These are phyloP conservation scores for Mycena amicta DNA, from an alignment of 768 basidiomycete genomes.

Conservation along the genomic window DNA sequence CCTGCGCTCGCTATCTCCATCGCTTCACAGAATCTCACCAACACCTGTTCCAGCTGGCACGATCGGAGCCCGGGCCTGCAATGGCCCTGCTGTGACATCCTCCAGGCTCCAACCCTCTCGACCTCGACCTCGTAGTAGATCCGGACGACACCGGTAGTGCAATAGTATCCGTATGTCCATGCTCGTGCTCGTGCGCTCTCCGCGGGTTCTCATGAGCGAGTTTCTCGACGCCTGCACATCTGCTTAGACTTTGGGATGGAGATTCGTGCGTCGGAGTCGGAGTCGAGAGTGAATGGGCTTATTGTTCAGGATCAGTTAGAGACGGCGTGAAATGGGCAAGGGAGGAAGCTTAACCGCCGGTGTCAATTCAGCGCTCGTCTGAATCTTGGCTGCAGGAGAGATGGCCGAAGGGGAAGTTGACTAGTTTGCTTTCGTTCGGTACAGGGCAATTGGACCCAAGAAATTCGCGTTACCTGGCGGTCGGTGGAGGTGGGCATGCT, in stretches of 20 bases:
- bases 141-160: background rate
- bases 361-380: background rate
- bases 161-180: background rate
- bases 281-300: background rate
- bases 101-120: too few relatives aligned
- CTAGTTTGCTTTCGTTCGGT: background rate
- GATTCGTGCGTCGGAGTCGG: background rate
- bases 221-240: background rate
- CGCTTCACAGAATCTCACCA: too few relatives aligned
- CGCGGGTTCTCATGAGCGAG: background rate
- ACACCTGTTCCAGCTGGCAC: too few relatives aligned
- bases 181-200: background rate
- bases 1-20: too few relatives aligned
- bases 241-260: background rate
- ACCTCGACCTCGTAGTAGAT: too few relatives aligned
- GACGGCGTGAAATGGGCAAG: background rate
- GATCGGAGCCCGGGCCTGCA: too few relatives aligned
- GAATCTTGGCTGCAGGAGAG: background rate
- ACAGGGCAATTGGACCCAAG: background rate
- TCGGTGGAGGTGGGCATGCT: background rate
- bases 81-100: too few relatives aligned
- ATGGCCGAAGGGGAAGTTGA: background rate
- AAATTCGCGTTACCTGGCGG: too few relatives aligned
- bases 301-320: background rate
- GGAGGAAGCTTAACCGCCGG: background rate